Percentiles rank a stretch among this genome's conserved stretches.
phyloP scores from a whole-genome alignment of 352 stramenopile genomes.

The Aphanomyces stellatus region DNA sequence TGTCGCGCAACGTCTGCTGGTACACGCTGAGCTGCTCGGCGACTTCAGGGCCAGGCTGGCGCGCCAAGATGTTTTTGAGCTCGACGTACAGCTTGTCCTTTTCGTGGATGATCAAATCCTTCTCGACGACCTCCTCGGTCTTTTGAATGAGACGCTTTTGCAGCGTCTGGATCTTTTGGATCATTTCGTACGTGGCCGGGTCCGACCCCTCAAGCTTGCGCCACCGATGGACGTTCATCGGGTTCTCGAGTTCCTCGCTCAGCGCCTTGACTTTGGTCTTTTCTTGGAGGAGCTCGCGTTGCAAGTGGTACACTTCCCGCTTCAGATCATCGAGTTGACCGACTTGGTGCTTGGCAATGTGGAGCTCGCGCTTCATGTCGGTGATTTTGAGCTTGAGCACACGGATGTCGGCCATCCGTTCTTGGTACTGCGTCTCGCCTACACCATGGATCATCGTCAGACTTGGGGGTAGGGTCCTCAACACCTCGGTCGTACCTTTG shows the following conservation, averaged over 20 bases:
- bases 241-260: constrained; percentile 94
- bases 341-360: constrained; percentile 85
- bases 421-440: constrained; percentile 90
- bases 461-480: not conserved
- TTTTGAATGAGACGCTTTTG: constrained; percentile 93
- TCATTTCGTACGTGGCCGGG: constrained; percentile 91
- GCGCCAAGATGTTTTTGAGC: constrained; percentile 88
- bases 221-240: constrained; percentile 97
- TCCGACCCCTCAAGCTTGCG: constrained; percentile 95
- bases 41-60: constrained; percentile 91
- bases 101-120: constrained; percentile 92
- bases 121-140: constrained; percentile 92
- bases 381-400: constrained; percentile 94
- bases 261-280: constrained; percentile 96
- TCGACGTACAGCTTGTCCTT: constrained; percentile 94
- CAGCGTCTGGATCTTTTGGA: constrained; percentile 95
- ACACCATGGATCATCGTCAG: constrained; percentile 1
- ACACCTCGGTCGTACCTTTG: constrained; percentile 30
- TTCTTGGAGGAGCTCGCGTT: constrained; percentile 90
- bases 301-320: constrained; percentile 81
- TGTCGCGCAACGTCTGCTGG: constrained; percentile 93
- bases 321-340: constrained; percentile 82
- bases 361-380: constrained; percentile 88
- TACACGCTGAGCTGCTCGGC: constrained; percentile 93
- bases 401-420: constrained; percentile 90